phyloP scores from a whole-genome alignment of 1,139 yeast species.

The Yamadazyma pseudoaaseri region DNA sequence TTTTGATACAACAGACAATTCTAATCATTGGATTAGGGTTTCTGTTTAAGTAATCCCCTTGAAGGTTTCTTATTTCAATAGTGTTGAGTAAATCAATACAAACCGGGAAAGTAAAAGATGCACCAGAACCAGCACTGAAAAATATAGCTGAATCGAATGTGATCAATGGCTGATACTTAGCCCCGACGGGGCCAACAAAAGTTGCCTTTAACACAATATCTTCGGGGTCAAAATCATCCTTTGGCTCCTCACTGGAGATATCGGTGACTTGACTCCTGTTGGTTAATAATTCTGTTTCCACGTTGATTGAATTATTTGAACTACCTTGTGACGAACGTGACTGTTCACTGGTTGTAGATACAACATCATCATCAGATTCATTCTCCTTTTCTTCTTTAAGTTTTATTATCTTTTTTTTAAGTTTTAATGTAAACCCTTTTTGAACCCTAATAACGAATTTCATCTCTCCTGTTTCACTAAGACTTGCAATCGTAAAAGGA shows the following conservation, averaged over 20 bases:
- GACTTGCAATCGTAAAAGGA: slow-evolving; percentile 47
- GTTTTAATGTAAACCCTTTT: slow-evolving; percentile 44
- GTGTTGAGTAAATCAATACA: slow-evolving; percentile 37
- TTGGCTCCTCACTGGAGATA: slow-evolving; percentile 5
- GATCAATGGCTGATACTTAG: slow-evolving; percentile 37
- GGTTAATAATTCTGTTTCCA: slow-evolving; percentile 15
- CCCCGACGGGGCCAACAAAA: slow-evolving; percentile 48
- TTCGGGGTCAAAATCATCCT: slow-evolving; percentile 8
- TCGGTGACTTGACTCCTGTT: slow-evolving; percentile 3
- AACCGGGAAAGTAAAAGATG: slow-evolving; percentile 45
- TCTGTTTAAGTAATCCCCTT: slow-evolving; percentile 32
- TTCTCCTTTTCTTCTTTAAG: slow-evolving; percentile 13
- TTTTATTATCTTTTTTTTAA: slow-evolving; percentile 25
- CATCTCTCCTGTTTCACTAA: slow-evolving; percentile 37
- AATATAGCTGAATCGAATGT: slow-evolving; percentile 42
- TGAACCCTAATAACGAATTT: slow-evolving; percentile 38
- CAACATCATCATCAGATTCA: neutral
- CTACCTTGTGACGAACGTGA: neutral
- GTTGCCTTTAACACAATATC: slow-evolving; percentile 28
- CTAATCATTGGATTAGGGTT: slow-evolving; percentile 27
- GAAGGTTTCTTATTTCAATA: slow-evolving; percentile 22
- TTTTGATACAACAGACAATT: slow-evolving; percentile 36
- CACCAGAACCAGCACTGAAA: slow-evolving; percentile 47
- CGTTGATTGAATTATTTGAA: slow-evolving; percentile 6
- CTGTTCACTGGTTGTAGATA: slow-evolving; percentile 1